Evolutionary conservation across 2,329 filamentous ascomycete species (phyloP).

Genomic region (Colletotrichum sublineola): DNA sequence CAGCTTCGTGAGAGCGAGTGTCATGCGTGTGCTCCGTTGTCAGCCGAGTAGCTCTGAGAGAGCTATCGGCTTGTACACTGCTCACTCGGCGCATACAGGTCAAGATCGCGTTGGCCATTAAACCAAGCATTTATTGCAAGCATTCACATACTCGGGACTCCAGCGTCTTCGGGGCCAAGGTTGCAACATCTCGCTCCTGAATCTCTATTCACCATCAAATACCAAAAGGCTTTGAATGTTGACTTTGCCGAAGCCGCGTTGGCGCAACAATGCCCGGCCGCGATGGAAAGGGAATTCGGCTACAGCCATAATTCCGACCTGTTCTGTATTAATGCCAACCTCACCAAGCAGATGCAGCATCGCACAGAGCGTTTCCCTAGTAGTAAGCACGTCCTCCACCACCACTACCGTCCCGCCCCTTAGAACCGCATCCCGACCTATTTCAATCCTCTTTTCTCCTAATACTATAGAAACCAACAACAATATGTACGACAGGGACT

Average conservation of each 20-base stretch:
- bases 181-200: background rate
- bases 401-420: slow-evolving; percentile 62
- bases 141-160: background rate
- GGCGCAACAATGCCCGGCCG: slow-evolving; percentile 61
- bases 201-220: slow-evolving; percentile 11
- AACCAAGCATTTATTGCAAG: background rate
- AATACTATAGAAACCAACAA: slow-evolving; percentile 52
- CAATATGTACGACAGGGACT: slow-evolving; percentile 65
- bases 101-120: too few relatives aligned
- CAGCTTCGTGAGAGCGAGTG: too few relatives aligned
- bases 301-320: slow-evolving; percentile 64
- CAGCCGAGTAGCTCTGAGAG: too few relatives aligned
- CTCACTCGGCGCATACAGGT: too few relatives aligned
- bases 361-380: slow-evolving; percentile 66
- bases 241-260: slow-evolving; percentile 63
- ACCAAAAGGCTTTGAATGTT: slow-evolving; percentile 67
- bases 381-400: slow-evolving; percentile 72
- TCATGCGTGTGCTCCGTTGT: too few relatives aligned
- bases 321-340: slow-evolving; percentile 56
- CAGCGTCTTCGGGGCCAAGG: background rate
- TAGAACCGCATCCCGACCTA: slow-evolving; percentile 58
- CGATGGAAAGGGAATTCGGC: slow-evolving; percentile 70
- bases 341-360: slow-evolving; percentile 62
- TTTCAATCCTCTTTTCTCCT: slow-evolving; percentile 60
- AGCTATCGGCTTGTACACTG: too few relatives aligned